Base-by-base conservation (phyloP, 73 alveolate species). In the Stentor roeselii region DNA sequence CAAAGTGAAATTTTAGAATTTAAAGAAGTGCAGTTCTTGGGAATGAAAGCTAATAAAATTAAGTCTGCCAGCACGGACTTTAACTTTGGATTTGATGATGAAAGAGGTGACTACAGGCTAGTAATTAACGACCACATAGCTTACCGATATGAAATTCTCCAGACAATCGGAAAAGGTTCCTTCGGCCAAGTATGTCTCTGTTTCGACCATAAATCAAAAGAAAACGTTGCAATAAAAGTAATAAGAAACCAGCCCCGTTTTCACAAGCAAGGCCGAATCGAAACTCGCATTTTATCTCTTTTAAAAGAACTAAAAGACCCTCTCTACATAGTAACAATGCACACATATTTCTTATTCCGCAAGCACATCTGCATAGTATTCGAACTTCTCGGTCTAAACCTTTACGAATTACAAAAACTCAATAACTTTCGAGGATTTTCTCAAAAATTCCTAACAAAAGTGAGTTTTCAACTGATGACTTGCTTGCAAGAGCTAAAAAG, bases 151-250 rank as follows among this genome's bases (percentile, higher is more conserved):
- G 99, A 96, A 87, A 88, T 96, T 60, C 59, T 92, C 32, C 88
- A 88, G 37, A 40, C 88, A 59, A 90, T 96, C 15, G 99, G 99
- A 3, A 84, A 90, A 77, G 99, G 99, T 0, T 89, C 98, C 6
- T 96, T 94, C 84, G 99, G 99, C 21, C 95, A 95, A 82, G 99
- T 96, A 3, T 82, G 93, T 0, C 77, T 93, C 87, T 96, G 98
- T 14, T 86, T 83, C 31, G 99, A 96, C 84, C 99, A 96, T 85
- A 90, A 93, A 85, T 86, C 87, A 41, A 92, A 95, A 84, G 96
- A 92, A 76, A 35, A 83, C 3, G 92, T 90, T 37, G 98, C 99
- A 21, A 59, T 96, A 35, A 96, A 96, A 92, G 92, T 96, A 30
- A 93, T 96, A 34, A 93, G 94, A 83, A 90, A 95, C 59, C 87